phyloP scores from a whole-genome alignment of 106 monocot genomes.

The Platanthera guangdongensis region DNA sequence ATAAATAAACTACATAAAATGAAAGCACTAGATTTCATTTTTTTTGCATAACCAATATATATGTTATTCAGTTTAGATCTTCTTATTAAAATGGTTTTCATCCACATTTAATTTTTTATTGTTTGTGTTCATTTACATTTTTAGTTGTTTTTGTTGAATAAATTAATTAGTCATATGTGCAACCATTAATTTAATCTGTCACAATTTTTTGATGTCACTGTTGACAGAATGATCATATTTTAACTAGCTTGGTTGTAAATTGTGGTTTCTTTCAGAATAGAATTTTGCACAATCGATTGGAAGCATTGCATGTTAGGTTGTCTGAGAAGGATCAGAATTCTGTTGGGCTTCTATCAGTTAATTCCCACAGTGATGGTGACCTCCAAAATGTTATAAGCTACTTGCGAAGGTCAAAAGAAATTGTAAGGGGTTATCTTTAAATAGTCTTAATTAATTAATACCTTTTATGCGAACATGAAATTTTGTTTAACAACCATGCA shows the following conservation, averaged over 20 bases:
- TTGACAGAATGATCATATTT: not conserved
- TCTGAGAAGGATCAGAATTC: constrained; percentile 53
- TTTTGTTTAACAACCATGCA: constrained; percentile 18
- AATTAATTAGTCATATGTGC: not conserved
- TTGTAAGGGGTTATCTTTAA: constrained; percentile 42
- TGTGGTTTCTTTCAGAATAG: constrained; percentile 44
- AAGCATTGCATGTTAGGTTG: constrained; percentile 64
- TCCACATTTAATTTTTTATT: not conserved
- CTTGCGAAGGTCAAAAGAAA: constrained; percentile 87
- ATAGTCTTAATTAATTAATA: constrained; percentile 7
- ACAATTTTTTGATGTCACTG: not conserved
- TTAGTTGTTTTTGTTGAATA: not conserved
- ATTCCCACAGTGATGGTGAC: constrained; percentile 50
- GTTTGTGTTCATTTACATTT: not conserved
- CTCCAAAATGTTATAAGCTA: constrained; percentile 68
- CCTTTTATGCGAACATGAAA: not conserved
- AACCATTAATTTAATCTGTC: not conserved
- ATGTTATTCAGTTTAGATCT: not conserved
- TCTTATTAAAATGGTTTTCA: not conserved
- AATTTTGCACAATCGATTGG: constrained; percentile 63
- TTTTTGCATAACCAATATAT: not conserved
- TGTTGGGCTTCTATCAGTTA: constrained; percentile 28
- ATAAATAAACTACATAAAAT: no score
- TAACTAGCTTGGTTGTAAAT: not conserved
- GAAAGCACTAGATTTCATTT: not conserved